Evolutionary conservation across 768 basidiomycete species (phyloP), one percentile per base, ranked within the genome.

Genomic region (Termitomyces sp.): DNA sequence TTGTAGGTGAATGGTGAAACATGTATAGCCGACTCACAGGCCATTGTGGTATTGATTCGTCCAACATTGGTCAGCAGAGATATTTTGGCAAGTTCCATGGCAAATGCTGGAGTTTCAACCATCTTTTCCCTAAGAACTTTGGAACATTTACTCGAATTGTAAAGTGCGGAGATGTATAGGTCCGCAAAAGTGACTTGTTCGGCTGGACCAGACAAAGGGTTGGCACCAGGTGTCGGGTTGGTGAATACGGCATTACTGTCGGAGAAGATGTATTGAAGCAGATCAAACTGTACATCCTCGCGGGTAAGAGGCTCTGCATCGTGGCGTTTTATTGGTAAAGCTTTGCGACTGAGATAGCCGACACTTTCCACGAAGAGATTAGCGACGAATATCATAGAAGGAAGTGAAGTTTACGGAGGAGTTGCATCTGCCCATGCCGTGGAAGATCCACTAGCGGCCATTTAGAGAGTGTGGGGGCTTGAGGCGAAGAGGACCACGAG

Each of bases 21-120:
- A 45, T 52, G 36, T 24, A 57, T 47, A 56, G 53, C 59, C 55
- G 60, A 70, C 85, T 75, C 72, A 89, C 85, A 87, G 52, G 92
- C 92, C 84, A 94, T 87, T 33, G 93, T 94, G 39, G 94, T 95
- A 68, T 94, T 95, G 72, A 95, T 90, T 61, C 92, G 79, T 26
- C 93, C 93, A 48, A 94, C 88, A 67, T 96, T 96, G 52, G 92
- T 91, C 54, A 94, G 76, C 34, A 94, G 77, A 28, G 88, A 86
- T 37, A 94, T 83, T 73, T 93, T 92, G 52, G 87, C 88, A 53
- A 92, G 82, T 70, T 91, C 90, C 62, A 85, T 73, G 5, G 85
- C 86, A 69, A 91, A 92, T 7, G 83, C 83, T 15, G 89, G 88
- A 0, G 83, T 87, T 55, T 92, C 89, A 51, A 85, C 72, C 86